Percentiles rank a stretch among this genome's conserved stretches.
These are phyloP conservation scores for Myrmaecium sp. DNA, from an alignment of 2,329 filamentous ascomycete genomes.

Conservation along the genomic window DNA sequence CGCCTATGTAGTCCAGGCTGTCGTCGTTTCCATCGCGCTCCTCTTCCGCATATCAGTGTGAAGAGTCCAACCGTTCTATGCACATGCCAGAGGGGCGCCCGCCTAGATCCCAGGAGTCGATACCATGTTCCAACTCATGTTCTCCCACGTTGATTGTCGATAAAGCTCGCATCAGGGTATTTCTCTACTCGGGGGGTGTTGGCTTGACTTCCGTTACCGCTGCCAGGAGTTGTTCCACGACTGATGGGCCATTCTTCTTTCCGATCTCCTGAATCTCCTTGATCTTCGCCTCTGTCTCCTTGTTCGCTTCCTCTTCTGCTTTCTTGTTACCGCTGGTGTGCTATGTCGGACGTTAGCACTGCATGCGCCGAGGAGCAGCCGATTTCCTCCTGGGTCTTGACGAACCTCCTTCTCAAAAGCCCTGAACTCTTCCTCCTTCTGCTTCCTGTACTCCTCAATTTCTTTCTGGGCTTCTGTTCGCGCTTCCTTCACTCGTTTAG, in stretches of 20 bases:
- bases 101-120: too few relatives aligned
- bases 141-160: too few relatives aligned
- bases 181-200: constrained; percentile 34
- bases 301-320: constrained; percentile 53
- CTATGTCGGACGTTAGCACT: constrained; percentile 32
- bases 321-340: constrained; percentile 81
- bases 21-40: too few relatives aligned
- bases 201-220: constrained; percentile 78
- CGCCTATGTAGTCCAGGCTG: too few relatives aligned
- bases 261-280: constrained; percentile 68
- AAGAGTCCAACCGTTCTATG: too few relatives aligned
- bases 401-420: constrained; percentile 69
- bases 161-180: not conserved
- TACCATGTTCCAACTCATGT: not conserved
- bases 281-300: constrained; percentile 67
- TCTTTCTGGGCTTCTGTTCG: constrained; percentile 95
- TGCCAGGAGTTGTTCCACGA: constrained; percentile 66
- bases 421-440: constrained; percentile 91
- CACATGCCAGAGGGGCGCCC: too few relatives aligned
- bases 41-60: too few relatives aligned
- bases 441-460: constrained; percentile 76
- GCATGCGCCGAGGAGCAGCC: not conserved
- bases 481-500: constrained; percentile 93
- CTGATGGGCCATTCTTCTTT: constrained; percentile 59
- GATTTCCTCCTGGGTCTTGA: constrained; percentile 2